Base-by-base conservation (phyloP, 2,329 filamentous ascomycete species). In the Calonectria pauciramosa region DNA sequence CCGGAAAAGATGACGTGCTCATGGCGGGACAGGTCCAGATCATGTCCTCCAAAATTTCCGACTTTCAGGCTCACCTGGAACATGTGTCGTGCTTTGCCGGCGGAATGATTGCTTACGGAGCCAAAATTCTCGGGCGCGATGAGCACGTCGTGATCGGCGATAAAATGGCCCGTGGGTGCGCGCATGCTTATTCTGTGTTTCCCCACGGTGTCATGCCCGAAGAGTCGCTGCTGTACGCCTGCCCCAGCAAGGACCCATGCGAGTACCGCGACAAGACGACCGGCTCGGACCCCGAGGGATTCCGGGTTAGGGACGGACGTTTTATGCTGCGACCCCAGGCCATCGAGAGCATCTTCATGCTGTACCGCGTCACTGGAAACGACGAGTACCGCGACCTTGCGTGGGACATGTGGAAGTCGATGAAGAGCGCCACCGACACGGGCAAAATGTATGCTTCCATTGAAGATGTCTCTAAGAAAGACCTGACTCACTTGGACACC, bases 271-370 rank as follows among this genome's bases (percentile, higher is more conserved):
- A 75, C 7, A 70, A 67, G 0, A 75, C 64, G 7, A 64, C 75
- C 7, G 44, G 41, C 41, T 52, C 65, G 18, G 63, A 47, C 36
- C 75, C 80, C 0, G 65, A 71, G 0, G 79, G 79, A 1, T 81
- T 80, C 68, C 72, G 75, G 1, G 74, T 78, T 3, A 70, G 47
- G n/a, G 79, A 81, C 0, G 65, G 67, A n/a, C 44, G 63, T 0
- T 81, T 80, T 14, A 59, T 78, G 0, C 77, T 81, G 0, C 77
- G 80, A 1, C 80, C 80, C 0, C 80, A 96, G 85, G 94, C 94
- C 2, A 95, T 96, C 69, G 94, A 96, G 86, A 94, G 92, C 18
- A 91, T 97, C 6, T 96, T 95, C 83, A 90, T 95, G 81, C 91
- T 96, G 87, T 95, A 93, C 83, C 91, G 94, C 65, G 87, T 95